Percentiles rank a stretch among this genome's conserved stretches.
phyloP scores from a whole-genome alignment of 176 grass and related monocot species.

The Oryza officinalis region DNA sequence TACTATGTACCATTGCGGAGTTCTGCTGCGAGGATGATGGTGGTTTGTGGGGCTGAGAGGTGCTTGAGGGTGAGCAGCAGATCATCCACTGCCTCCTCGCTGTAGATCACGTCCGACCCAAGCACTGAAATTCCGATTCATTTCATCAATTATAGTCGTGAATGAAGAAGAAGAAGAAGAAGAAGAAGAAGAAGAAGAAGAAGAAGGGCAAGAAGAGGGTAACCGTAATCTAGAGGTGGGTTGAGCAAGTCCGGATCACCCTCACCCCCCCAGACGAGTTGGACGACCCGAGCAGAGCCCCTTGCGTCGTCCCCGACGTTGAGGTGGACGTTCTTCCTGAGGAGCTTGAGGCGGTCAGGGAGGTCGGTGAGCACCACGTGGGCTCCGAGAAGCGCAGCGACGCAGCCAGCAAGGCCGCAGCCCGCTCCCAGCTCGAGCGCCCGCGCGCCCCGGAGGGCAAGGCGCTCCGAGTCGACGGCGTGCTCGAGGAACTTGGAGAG shows the following conservation, averaged over 20 bases:
- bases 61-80: constrained; percentile 60
- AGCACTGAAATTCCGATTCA: constrained; percentile 46
- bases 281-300: constrained; percentile 49
- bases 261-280: constrained; percentile 75
- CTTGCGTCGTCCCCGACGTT: constrained; percentile 36
- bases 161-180: no score
- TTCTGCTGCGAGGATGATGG: constrained; percentile 79
- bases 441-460: constrained; percentile 40
- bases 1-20: constrained; percentile 79
- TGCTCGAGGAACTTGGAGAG: constrained; percentile 95
- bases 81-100: constrained; percentile 73
- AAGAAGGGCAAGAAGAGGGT: neutral
- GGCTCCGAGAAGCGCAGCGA: constrained; percentile 62
- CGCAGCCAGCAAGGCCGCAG: constrained; percentile 70
- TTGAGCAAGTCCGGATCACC: constrained; percentile 37
- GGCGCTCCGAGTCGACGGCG: constrained; percentile 49
- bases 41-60: constrained; percentile 57
- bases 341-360: constrained; percentile 76
- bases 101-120: constrained; percentile 93
- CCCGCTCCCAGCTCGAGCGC: constrained; percentile 79
- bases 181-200: no score
- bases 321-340: constrained; percentile 68
- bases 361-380: constrained; percentile 73
- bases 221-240: neutral
- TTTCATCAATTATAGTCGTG: no score